Conservation (phyloP, 306 rosid species). For the Nissolia schottii region DNA sequence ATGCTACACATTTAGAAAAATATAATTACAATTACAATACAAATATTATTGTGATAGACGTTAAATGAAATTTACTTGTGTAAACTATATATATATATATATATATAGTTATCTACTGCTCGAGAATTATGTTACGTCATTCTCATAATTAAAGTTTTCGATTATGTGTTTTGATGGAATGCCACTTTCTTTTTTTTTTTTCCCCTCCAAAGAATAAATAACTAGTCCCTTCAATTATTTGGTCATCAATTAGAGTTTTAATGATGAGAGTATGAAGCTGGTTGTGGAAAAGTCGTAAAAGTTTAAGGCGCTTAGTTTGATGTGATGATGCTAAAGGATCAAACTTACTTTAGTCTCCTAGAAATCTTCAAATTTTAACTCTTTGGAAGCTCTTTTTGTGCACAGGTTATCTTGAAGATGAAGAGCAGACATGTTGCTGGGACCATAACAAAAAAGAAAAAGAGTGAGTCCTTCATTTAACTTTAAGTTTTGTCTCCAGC, state of each 20-base stretch:
- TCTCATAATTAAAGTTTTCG: no score
- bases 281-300: conserved; percentile 28
- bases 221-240: conserved; percentile 40
- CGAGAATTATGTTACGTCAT: no score
- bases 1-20: no score
- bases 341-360: conserved; percentile 25
- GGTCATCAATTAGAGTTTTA: conserved; percentile 44
- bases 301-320: conserved; percentile 31
- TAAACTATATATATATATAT: no score
- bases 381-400: conserved; percentile 57
- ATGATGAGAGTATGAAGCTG: conserved; percentile 47
- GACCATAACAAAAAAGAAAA: conserved; percentile 99
- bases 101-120: no score
- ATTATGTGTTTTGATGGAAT: no score
- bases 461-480: conserved; percentile 69
- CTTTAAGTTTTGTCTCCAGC: conserved; percentile 40
- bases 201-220: no score
- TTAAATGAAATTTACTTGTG: no score
- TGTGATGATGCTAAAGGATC: conserved; percentile 33
- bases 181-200: no score
- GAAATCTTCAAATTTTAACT: conserved; percentile 34
- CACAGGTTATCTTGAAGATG: conserved; percentile 99
- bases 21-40: no score
- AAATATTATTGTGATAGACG: no score
- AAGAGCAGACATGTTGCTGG: conserved; percentile 99